phyloP scores from a whole-genome alignment of 345 rosid genomes.

The Hypericum perforatum region DNA sequence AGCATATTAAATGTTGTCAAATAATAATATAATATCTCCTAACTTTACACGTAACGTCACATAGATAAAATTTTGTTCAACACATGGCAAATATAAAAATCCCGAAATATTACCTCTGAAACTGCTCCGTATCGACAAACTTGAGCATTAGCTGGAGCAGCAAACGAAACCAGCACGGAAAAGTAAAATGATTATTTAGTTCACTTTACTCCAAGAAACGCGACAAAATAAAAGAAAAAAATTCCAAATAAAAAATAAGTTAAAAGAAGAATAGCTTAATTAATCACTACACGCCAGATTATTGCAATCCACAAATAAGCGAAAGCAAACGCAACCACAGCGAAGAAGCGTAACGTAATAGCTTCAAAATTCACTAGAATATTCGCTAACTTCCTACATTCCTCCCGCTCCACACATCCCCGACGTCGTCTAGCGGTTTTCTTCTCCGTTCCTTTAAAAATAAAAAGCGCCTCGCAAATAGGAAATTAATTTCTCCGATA shows the following conservation, averaged over 20 bases:
- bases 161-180: background rate
- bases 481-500: too few relatives aligned
- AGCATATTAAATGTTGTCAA: slow-evolving; percentile 2
- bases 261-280: background rate
- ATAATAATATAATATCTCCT: background rate
- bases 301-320: too few relatives aligned
- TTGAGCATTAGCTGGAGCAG: slow-evolving; percentile 17
- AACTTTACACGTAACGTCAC: too few relatives aligned
- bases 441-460: too few relatives aligned
- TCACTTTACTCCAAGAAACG: background rate
- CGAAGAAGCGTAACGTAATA: too few relatives aligned
- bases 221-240: background rate
- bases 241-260: background rate
- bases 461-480: too few relatives aligned
- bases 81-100: background rate
- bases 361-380: too few relatives aligned
- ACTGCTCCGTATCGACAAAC: slow-evolving; percentile 28
- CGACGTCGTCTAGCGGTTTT: too few relatives aligned
- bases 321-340: too few relatives aligned
- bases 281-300: too few relatives aligned
- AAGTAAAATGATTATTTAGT: background rate
- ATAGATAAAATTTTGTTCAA: background rate
- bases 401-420: too few relatives aligned
- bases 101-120: slow-evolving; percentile 24
- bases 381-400: too few relatives aligned